A percentile compares a stretch with the other conserved stretches of the same genome.
Evolutionary conservation across 1,139 yeast genomes (phyloP).

Genomic region (Scheffersomyces parashehatae): DNA sequence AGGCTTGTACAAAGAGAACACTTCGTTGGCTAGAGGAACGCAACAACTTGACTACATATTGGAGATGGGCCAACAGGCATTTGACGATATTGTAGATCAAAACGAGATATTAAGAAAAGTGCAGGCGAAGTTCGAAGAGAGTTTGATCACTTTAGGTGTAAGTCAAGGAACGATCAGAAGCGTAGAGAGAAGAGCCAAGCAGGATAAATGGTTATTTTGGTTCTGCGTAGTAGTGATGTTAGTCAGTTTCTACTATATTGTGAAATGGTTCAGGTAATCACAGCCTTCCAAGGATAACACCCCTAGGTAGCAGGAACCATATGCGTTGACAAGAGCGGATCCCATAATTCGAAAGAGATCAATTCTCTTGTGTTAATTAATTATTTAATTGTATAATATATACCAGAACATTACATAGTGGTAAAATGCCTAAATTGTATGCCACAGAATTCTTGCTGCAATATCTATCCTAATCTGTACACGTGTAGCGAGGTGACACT

Average conservation of each 20-base stretch:
- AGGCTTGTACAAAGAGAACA: conserved; percentile 69
- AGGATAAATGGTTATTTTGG: conserved; percentile 88
- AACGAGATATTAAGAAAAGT: conserved; percentile 68
- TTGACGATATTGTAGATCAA: conserved; percentile 86
- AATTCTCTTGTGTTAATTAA: too few species aligned
- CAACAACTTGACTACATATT: conserved; percentile 85
- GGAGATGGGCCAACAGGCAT: conserved; percentile 84
- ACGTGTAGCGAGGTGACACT: too few species aligned
- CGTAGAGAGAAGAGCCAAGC: conserved; percentile 81
- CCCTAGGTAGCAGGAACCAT: too few species aligned
- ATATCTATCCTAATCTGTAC: too few species aligned
- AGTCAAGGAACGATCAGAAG: conserved; percentile 81
- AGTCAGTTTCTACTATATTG: conserved; percentile 67
- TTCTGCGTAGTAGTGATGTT: conserved; percentile 67
- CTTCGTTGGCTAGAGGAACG: conserved; percentile 67
- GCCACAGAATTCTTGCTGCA: too few species aligned
- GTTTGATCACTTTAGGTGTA: conserved; percentile 81
- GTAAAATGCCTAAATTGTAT: too few species aligned
- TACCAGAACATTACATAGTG: too few species aligned
- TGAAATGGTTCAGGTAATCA: conserved; percentile 54
- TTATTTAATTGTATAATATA: too few species aligned
- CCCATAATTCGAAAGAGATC: too few species aligned
- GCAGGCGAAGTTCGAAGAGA: conserved; percentile 64
- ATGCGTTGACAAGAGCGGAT: too few species aligned
- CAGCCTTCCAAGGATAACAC: too few species aligned